phyloP scores from a whole-genome alignment of 148 eudicot genomes.

The Polygonum maritimum region DNA sequence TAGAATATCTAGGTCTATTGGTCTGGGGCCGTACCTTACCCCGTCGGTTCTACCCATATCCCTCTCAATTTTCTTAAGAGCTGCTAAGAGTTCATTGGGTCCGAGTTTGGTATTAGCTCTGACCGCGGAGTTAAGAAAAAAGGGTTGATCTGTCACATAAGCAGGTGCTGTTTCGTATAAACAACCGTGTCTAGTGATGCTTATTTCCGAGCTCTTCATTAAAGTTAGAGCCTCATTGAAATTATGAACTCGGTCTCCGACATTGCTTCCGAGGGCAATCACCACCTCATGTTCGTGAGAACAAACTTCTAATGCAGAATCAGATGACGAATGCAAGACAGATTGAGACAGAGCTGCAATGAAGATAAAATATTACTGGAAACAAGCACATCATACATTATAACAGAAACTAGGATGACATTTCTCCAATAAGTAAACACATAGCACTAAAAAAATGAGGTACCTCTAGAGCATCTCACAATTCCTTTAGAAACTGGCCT shows the following conservation, averaged over 20 bases:
- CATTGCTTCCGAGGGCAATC: slow-evolving; percentile 90
- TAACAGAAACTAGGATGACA: no score
- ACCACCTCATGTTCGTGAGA: slow-evolving; percentile 71
- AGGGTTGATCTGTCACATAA: slow-evolving; percentile 75
- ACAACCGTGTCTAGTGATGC: slow-evolving; percentile 60
- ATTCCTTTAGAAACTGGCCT: slow-evolving; percentile 19
- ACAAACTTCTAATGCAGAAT: slow-evolving; percentile 42
- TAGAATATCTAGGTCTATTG: slow-evolving; percentile 75
- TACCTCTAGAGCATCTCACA: slow-evolving; percentile 36
- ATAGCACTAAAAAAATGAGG: neutral
- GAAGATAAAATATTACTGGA: slow-evolving; percentile 9
- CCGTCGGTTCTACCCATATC: slow-evolving; percentile 82
- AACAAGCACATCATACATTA: neutral
- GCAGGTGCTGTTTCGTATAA: slow-evolving; percentile 92
- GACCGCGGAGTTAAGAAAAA: slow-evolving; percentile 81
- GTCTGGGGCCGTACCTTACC: slow-evolving; percentile 87
- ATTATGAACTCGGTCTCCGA: slow-evolving; percentile 59
- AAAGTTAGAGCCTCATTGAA: slow-evolving; percentile 54
- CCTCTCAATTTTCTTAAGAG: slow-evolving; percentile 76
- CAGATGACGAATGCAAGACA: slow-evolving; percentile 41
- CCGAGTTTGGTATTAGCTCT: slow-evolving; percentile 72
- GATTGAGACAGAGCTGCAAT: slow-evolving; percentile 30
- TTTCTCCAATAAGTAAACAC: no score
- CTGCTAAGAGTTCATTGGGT: slow-evolving; percentile 59
- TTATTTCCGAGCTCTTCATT: slow-evolving; percentile 67